Percentiles rank a stretch among this genome's conserved stretches.
These are phyloP conservation scores for Paecilomyces niveus DNA, from an alignment of 2,329 filamentous ascomycete genomes.

Conservation along the genomic window DNA sequence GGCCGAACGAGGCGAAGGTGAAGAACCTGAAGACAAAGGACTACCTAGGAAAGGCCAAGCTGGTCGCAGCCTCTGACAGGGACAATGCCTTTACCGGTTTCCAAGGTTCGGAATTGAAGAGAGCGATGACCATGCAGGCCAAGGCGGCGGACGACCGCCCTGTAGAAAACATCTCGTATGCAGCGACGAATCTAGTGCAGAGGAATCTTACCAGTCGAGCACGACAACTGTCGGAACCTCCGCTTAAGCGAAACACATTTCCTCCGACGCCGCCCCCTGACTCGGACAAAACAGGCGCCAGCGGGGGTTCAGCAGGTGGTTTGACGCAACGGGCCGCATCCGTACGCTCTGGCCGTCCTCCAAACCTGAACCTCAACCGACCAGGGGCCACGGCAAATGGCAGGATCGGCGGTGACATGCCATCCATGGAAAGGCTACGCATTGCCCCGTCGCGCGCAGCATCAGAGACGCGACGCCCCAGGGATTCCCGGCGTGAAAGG, in stretches of 20 bases:
- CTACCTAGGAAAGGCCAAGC: conserved; percentile 89
- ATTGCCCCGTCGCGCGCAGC: conserved; percentile 44
- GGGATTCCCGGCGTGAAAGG: conserved; percentile 17
- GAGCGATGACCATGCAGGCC: conserved; percentile 17
- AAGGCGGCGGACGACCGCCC: conserved; percentile 63
- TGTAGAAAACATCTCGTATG: conserved; percentile 78
- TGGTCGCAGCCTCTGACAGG: conserved; percentile 81
- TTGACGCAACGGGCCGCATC: conserved; percentile 43
- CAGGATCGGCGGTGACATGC: conserved; percentile 15
- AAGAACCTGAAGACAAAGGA: conserved; percentile 97
- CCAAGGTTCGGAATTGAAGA: conserved; percentile 68
- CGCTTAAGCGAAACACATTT: conserved; percentile 72
- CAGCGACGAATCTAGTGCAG: conserved; percentile 87
- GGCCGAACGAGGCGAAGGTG: conserved; percentile 95
- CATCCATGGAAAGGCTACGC: conserved; percentile 30
- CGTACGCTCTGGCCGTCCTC: conserved; percentile 40
- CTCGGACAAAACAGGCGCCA: conserved; percentile 53
- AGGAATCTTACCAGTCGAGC: conserved; percentile 67
- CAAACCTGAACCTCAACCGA: conserved; percentile 36
- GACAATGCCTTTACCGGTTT: conserved; percentile 77
- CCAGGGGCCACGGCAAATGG: conserved; percentile 27
- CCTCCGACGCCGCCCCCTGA: conserved; percentile 98
- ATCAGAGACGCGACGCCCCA: conserved; percentile 43
- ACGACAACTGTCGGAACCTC: conserved; percentile 79
- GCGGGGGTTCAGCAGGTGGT: conserved; percentile 18